Base-by-base conservation (phyloP, 441 rosid genomes). In the Bocquillonia castaneifolia region DNA sequence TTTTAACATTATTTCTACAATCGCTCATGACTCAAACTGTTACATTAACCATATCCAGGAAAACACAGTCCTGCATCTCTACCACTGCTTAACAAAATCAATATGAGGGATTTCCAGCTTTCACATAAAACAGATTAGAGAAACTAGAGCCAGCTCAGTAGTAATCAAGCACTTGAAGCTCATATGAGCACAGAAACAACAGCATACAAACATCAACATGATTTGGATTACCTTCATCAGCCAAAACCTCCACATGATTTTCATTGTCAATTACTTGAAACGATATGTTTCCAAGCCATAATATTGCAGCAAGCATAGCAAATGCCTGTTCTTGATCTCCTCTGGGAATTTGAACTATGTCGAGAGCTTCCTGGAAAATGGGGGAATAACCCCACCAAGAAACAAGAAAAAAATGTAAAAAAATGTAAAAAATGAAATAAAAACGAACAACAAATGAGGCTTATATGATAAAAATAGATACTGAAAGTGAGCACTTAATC, bases 251-350 rank as follows among this genome's bases (percentile, higher is more conserved):
- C 73, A 88, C 92, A 71, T 90, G 94, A 79, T 84, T 90, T 76
- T 89, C 99, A 40, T 74, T 81, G 85, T 86, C 89, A 69, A 76
- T 82, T 72, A 83, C 88, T 81, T 79, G 80, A 74, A 94, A 94
- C 37, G 89, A 83, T 72, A 91, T 74, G 74, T 94, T 91, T 66
- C 99, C 99, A 55, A 94, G 79, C 97, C 96, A 88, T 58, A 94
- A 76, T 45, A 94, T 86, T 17, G 88, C 90, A 18, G 96, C 94
- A 81, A 94, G 92, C 83, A 88, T 75, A 64, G 90, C 69, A 84
- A 91, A 94, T 57, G 72, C 78, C 60, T 83, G 83, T 69, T 90
- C 97, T 78, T 90, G 96, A 66, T 87, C 92, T 68, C 85, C 88
- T 79, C 83, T 86, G 59, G 76, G 57, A 75, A 90, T 88, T 56